These are phyloP conservation scores for Lecanosticta acicola DNA, from an alignment of 2,329 filamentous ascomycete genomes.

Conservation along the genomic window DNA sequence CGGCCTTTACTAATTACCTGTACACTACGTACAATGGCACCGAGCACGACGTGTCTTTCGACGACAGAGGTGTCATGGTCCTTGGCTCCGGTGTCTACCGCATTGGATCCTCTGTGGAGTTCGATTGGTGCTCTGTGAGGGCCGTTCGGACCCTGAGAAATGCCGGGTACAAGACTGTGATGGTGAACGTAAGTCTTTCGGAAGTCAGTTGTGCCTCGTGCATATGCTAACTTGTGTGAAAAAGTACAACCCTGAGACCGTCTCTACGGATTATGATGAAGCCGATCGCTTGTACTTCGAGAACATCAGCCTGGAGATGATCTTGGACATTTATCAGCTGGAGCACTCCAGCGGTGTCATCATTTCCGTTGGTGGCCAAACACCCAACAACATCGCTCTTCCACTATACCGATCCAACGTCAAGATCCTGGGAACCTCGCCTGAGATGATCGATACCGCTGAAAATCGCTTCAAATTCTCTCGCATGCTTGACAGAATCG, in stretches of 20 bases:
- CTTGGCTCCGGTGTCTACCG: conserved; percentile 93
- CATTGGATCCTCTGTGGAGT: conserved; percentile 96
- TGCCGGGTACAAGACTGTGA: conserved; percentile 84
- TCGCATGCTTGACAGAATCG: conserved; percentile 91
- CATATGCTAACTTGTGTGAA: neutral
- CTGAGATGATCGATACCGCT: conserved; percentile 96
- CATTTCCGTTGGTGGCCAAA: conserved; percentile 94
- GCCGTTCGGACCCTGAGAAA: conserved; percentile 85
- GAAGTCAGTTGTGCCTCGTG: no score
- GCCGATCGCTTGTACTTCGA: conserved; percentile 94
- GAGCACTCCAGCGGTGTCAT: conserved; percentile 80
- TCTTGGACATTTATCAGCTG: conserved; percentile 88
- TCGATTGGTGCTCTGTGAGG: conserved; percentile 97
- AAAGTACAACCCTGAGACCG: conserved; percentile 6
- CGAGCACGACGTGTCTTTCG: conserved; percentile 75
- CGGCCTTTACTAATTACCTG: conserved; percentile 88
- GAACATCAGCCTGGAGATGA: conserved; percentile 51
- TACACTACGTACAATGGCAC: conserved; percentile 93
- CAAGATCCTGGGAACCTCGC: conserved; percentile 89
- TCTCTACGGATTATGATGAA: conserved; percentile 71
- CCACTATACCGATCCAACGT: conserved; percentile 83
- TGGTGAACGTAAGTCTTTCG: conserved; percentile 63
- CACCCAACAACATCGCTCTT: conserved; percentile 94
- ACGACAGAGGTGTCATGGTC: conserved; percentile 93
- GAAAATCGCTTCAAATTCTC: conserved; percentile 99